These are phyloP conservation scores for Cryptococcus wingfieldii DNA, from an alignment of 1,284 basidiomycete species.

Conservation along the genomic window DNA sequence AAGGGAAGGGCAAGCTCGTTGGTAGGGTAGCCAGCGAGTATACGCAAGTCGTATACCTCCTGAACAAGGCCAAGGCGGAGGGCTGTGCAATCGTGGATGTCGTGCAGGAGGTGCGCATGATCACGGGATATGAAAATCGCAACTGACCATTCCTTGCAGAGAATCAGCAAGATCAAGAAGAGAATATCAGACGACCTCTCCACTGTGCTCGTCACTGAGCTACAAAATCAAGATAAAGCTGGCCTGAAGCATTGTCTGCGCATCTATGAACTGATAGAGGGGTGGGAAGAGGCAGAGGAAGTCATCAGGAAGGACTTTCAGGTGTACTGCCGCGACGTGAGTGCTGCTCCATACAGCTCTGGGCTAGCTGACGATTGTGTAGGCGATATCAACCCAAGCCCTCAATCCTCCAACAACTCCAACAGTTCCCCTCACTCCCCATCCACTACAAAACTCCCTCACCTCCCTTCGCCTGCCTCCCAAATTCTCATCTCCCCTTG, in stretches of 20 bases:
- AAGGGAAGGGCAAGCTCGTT: conserved; percentile 61
- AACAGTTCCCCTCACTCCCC: conserved; percentile 26
- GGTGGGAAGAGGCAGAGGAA: conserved; percentile 81
- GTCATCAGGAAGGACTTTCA: conserved; percentile 67
- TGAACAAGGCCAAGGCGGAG: conserved; percentile 70
- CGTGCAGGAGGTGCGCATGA: conserved; percentile 71
- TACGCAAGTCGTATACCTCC: conserved; percentile 85
- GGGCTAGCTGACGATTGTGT: neutral
- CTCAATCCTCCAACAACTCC: conserved; percentile 24
- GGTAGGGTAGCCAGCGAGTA: conserved; percentile 83
- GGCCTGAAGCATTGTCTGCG: conserved; percentile 73
- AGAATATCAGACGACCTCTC: conserved; percentile 79
- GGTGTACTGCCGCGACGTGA: conserved; percentile 69
- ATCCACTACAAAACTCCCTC: conserved; percentile 14
- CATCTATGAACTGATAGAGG: conserved; percentile 73
- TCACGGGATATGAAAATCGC: neutral
- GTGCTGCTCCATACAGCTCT: conserved; percentile 11
- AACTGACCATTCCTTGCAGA: conserved; percentile 50
- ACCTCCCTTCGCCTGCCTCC: conserved; percentile 9
- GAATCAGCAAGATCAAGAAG: conserved; percentile 71
- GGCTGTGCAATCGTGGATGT: conserved; percentile 72
- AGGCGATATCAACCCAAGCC: conserved; percentile 32
- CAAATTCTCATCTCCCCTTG: conserved; percentile 49
- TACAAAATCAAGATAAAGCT: conserved; percentile 41
- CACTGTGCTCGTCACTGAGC: conserved; percentile 62